Evolutionary conservation across 225 moss, liverwort and hornwort species (phyloP), one percentile per base, ranked within the genome.

Genomic region (Anthoceros angustus): DNA sequence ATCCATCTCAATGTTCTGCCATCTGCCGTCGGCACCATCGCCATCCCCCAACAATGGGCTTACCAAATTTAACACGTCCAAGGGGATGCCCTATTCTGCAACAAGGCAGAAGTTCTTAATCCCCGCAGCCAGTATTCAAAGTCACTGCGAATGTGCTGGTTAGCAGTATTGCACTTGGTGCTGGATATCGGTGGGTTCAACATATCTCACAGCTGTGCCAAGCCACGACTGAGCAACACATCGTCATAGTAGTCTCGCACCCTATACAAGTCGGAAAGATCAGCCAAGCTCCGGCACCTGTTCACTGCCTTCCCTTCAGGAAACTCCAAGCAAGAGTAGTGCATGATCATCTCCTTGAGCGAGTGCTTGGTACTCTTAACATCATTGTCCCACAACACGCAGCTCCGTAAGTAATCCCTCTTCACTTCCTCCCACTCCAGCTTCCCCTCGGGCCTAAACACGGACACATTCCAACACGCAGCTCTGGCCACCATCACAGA

Each of bases 311-410:
- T 94, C 38, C 86, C 93, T 69, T 94, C 90, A 7, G 79, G 43
- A 50, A 80, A 76, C 69, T 94, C 93, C 72, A 94, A 76, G 43
- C 77, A 78, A 6, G 90, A 87, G 39, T 83, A 70, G 62, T 82
- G 83, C 87, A 87, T 81, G 69, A 94, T 86, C 93, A 94, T 90
- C 74, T 90, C 93, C 77, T 83, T 84, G 70, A 87, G 46, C 8
- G 87, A 86, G 73, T 90, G 76, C 39, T 94, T 94, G 0, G 90
- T 84, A 75, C 90, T 72, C 67, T 94, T 87, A 24, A 90, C 66
- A 65, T 85, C 84, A 65, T 94, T 87, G 70, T 94, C 90, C 93
- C 93, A 94, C 63, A 77, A 20, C 14, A 67, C 41, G 63, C 75
- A 79, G 74, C 83, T 82, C 71, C 72, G 80, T 9, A 87, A 64